Percentiles rank a stretch among this genome's conserved stretches.
Conservation (phyloP, 345 rosid genomes). For the Physaria fendleri region DNA sequence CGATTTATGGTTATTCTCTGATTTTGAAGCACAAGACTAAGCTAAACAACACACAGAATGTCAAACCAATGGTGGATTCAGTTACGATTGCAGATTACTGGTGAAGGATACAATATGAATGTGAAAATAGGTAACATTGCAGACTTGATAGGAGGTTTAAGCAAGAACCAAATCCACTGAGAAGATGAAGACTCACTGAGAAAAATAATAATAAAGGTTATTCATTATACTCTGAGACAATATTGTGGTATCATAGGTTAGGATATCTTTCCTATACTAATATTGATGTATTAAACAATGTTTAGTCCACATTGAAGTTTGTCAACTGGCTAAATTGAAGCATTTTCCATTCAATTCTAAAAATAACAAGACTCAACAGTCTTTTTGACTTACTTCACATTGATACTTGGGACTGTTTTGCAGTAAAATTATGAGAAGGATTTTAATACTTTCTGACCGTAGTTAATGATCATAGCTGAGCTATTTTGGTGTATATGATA, state of each 20-base stretch:
- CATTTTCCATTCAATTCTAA: background rate
- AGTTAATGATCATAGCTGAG: background rate
- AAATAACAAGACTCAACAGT: background rate
- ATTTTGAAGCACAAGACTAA: background rate
- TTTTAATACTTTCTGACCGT: background rate
- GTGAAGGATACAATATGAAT: no score
- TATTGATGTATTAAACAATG: background rate
- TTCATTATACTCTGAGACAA: no score
- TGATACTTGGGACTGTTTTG: background rate
- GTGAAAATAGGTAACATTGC: no score
- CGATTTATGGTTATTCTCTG: background rate
- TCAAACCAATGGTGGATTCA: fast-evolving
- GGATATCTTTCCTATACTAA: background rate
- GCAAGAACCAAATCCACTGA: no score
- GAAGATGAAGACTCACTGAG: no score
- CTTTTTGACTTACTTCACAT: background rate
- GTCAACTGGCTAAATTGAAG: background rate
- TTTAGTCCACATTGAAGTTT: no score
- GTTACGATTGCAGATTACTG: no score
- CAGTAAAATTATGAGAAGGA: background rate
- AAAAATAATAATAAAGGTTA: no score
- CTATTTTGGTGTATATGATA: background rate
- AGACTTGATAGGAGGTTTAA: background rate
- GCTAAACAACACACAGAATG: fast-evolving
- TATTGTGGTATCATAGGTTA: background rate